phyloP scores from a whole-genome alignment of 2,329 filamentous ascomycete genomes.

The Diaporthe ilicicola region DNA sequence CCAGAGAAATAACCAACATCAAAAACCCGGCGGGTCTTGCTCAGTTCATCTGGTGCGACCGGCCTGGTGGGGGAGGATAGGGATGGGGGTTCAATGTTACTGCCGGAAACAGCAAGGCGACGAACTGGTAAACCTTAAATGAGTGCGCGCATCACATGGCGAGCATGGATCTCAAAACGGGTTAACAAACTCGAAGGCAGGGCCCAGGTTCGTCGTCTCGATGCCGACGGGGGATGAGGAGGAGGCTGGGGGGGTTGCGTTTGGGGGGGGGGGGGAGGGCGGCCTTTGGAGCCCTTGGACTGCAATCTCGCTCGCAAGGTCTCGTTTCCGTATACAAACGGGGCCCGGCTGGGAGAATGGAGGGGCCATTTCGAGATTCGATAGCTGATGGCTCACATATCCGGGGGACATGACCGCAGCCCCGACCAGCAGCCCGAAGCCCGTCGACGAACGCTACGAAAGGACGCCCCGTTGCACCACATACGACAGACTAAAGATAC shows the following conservation, averaged over 20 bases:
- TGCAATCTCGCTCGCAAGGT: constrained; percentile 14
- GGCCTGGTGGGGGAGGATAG: constrained; percentile 2
- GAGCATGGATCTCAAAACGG: constrained; percentile 22
- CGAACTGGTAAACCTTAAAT: constrained; percentile 6
- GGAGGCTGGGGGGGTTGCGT: not conserved
- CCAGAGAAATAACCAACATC: no score
- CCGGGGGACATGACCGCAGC: constrained; percentile 1
- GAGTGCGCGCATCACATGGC: constrained; percentile 18
- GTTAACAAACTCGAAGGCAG: constrained; percentile 1
- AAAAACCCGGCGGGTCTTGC: not conserved
- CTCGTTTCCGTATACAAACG: constrained; percentile 10
- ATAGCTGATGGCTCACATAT: constrained; percentile 5
- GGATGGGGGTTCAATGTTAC: constrained; percentile 9
- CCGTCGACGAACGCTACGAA: not conserved
- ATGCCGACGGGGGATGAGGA: not conserved
- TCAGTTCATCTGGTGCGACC: constrained; percentile 8
- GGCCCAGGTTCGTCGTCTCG: not conserved
- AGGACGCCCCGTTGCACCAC: not conserved
- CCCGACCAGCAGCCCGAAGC: not conserved
- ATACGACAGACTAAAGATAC: not conserved
- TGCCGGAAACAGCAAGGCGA: not conserved
- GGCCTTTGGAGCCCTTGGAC: not conserved
- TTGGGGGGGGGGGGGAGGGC: no score
- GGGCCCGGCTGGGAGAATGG: not conserved
- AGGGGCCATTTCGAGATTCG: not conserved